Evolutionary conservation across 805 yeast genomes (phyloP), one percentile per base, ranked within the genome.

Genomic region (Pichia heedii): DNA sequence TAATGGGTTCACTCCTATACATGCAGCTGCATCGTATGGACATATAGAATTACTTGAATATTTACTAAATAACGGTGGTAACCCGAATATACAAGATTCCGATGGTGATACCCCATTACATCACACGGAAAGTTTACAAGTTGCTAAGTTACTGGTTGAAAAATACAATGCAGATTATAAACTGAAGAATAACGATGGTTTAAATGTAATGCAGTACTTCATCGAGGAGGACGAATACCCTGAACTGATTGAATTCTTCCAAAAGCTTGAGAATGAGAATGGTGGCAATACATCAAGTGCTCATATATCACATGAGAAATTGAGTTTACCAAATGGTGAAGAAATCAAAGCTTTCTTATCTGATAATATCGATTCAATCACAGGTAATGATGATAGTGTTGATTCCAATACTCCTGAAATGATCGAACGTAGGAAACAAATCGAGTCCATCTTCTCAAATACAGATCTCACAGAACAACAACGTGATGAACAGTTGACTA

Each of bases 51-150:
- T 93, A 33, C 66, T 93, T 33, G 60, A 65, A 44, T 74, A 72
- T 49, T 67, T 87, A 37, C 60, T 84, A 5, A 52, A 53, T 5
- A 59, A 64, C 18, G 84, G 84, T 9, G 97, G 96, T 7, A 81
- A 93, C 56, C 74, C 88, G 21, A 88, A 93, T 59, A 67, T 89
- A 27, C 78, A 71, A 46, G 99, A 93, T 53, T 65, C 65, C 20
- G 98, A 94, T 51, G 97, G 97, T 2, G 99, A 93, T 55, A 83
- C 97, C 0, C 97, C 99, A 1, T 68, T 93, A 48, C 97, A 90
- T 60, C 94, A 87, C 52, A 85, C 79, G 20, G 99, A 93, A 57
- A 82, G 79, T 43, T 63, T 75, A 0, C 66, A 58, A 2, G 71
- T 78, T 1, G 97, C 95, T 1, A 75, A 73, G 50, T 54, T 70